Conservation (phyloP, 2,329 filamentous ascomycete genomes). For the Neospermospora avenae region DNA sequence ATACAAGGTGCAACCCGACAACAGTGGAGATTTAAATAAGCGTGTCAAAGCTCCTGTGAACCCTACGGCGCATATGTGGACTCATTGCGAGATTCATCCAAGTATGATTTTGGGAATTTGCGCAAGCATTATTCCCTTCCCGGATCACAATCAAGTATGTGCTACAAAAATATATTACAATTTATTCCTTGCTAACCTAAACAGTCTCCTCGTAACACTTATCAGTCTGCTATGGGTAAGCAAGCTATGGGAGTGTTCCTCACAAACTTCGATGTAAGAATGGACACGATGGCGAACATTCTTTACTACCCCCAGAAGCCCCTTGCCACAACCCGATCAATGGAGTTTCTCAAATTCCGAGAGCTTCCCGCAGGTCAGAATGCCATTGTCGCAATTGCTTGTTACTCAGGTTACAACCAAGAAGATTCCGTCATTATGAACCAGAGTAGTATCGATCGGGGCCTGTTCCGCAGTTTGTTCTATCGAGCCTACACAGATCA, state of each 20-base stretch:
- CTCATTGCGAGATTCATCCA: slow-evolving; percentile 98
- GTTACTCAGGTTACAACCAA: slow-evolving; percentile 98
- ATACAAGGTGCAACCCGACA: slow-evolving; percentile 56
- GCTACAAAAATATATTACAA: slow-evolving; percentile 9
- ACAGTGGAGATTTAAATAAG: slow-evolving; percentile 71
- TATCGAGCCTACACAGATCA: slow-evolving; percentile 97
- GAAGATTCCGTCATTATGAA: slow-evolving; percentile 99
- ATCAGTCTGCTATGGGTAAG: slow-evolving; percentile 99
- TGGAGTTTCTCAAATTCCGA: slow-evolving; percentile 98
- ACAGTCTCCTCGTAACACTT: slow-evolving; percentile 95
- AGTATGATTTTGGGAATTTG: slow-evolving; percentile 99
- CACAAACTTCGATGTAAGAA: slow-evolving; percentile 93
- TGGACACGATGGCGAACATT: slow-evolving; percentile 99
- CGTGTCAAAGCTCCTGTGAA: slow-evolving; percentile 88
- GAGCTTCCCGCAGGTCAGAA: slow-evolving; percentile 97
- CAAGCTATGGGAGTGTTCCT: slow-evolving; percentile 99
- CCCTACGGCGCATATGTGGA: slow-evolving; percentile 85
- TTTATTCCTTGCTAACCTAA: slow-evolving; percentile 35
- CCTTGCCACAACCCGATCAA: slow-evolving; percentile 89
- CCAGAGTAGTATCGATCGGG: slow-evolving; percentile 96
- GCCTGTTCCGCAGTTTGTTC: slow-evolving; percentile 95
- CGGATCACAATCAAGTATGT: slow-evolving; percentile 88
- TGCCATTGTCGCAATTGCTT: slow-evolving; percentile 95
- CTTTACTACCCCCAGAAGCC: slow-evolving; percentile 99
- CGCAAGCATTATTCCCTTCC: slow-evolving; percentile 98